Evolutionary conservation across 1,284 basidiomycete genomes (phyloP), one percentile per base, ranked within the genome.

Genomic region (Cutaneotrichosporon cavernicola): DNA sequence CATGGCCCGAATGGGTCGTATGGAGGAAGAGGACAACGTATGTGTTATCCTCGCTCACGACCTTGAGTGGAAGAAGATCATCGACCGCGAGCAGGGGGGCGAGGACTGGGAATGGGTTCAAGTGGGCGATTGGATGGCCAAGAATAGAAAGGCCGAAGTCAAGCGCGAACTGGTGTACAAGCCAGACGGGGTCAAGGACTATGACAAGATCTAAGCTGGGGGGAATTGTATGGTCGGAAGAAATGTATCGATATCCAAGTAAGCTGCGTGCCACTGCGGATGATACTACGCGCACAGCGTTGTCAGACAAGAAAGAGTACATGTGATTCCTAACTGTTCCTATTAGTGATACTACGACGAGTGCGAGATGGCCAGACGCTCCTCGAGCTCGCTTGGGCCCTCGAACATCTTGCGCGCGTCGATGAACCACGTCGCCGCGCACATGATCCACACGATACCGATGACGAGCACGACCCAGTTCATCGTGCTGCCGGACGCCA

Each of bases 401-500:
- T 68, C 69, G 60, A 78, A 82, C 59, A 75, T 62, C 60, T 76
- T 79, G 32, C 77, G 70, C 0, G 78, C 80, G 43, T 77, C 70
- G 22, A 76, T 46, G 56, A 81, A 64, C 77, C 78, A 82, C 6
- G 78, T 80, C 31, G 71, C 65, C 22, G 66, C 64, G 9, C 73
- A 73, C 22, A 81, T 65, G 61, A 78, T 67, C 51, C 68, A 63
- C 64, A 74, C 68, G 58, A 75, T 59, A n/a, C 63, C 72, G 22
- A 76, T 65, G 16, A 75, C 76, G 14, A 76, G 81, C 13, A 80
- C 65, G 5, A 75, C 75, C 66, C 82, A 83, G 70, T 83, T 83
- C 82, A 83, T 82, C 58, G 72, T 78, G 9, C 65, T 67, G 0
- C 73, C 76, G 1, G 53, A 9, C 6, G 70, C 73, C 1, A 80